Evolutionary conservation across 2,329 filamentous ascomycete species (phyloP), one percentile per base, ranked within the genome.

Genomic region (Lithohypha guttulata): DNA sequence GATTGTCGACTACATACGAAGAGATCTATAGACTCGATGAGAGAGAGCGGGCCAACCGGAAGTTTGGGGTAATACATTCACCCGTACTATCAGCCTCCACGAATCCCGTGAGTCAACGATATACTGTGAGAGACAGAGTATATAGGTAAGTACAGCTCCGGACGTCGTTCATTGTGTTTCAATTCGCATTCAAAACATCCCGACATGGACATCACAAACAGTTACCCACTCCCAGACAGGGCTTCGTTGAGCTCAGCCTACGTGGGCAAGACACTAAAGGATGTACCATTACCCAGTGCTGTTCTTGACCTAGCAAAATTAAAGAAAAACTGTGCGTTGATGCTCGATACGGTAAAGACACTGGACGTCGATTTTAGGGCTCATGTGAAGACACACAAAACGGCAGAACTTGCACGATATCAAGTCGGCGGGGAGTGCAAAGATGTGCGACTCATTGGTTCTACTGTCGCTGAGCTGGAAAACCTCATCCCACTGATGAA

Each of bases 371-470:
- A 69, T 5, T 89, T 84, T 64, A 68, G 84, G 42, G 78, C 80
- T 1, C 84, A 91, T 56, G 75, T 89, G 43, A 91, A 91, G 61
- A 86, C 81, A 15, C 84, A 91, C 58, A 91, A 91, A 65, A 85
- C 81, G 1, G 62, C 65, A 4, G 73, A 85, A 56, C 59, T 84
- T 34, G 71, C 79, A 2, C 66, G 68, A 37, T 59, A 85, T 17
- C 81, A 87, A 69, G 75, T 85, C n/a, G 80, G 81, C 6, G 58
- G 68, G 19, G 54, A 66, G 40, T 51, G 61, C 31, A 54, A 61
- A 35, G 69, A 71, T 3, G 61, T 68, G 14, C 76, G 79, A 25
- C 64, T 89, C 38, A 69, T 87, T 22, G 77, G 79, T 1, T 87
- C 81, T 1, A 91, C 84, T 0, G 49, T 87, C n/a, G 62, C 73